Conservation (phyloP, 1,139 yeast genomes). For the Suhomyces bribrorum region DNA sequence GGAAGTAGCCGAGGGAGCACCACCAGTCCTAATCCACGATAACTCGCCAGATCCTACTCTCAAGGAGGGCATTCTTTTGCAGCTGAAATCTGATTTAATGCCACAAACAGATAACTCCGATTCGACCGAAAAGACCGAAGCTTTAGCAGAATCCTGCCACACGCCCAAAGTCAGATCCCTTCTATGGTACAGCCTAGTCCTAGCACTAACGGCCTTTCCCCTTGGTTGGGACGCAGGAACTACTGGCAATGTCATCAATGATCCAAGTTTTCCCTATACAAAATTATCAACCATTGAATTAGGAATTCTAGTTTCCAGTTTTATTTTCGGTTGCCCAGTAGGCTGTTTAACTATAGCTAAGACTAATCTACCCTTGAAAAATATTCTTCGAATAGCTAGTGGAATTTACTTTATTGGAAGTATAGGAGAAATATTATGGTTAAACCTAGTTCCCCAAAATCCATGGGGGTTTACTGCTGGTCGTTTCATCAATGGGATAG, state of each 20-base stretch:
- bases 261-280: conserved; percentile 11
- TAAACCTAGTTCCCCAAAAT: neutral
- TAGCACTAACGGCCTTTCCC: conserved; percentile 24
- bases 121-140: neutral
- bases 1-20: too few relatives aligned
- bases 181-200: conserved; percentile 3
- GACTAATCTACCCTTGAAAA: conserved; percentile 10
- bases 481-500: conserved; percentile 26
- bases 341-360: conserved; percentile 26
- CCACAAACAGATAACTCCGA: neutral
- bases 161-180: neutral
- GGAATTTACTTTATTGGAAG: conserved; percentile 20
- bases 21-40: too few relatives aligned
- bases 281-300: conserved; percentile 7
- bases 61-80: neutral
- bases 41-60: neutral
- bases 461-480: conserved; percentile 22
- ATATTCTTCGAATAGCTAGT: conserved; percentile 11
- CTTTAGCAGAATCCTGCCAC: neutral
- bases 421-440: conserved; percentile 16
- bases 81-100: neutral
- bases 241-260: conserved; percentile 23
- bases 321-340: conserved; percentile 31
- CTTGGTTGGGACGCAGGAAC: conserved; percentile 43
- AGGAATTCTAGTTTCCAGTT: conserved; percentile 29